Conservation (phyloP, 371 early-diverging fungal genomes). For the Cladochytrium tenue region DNA sequence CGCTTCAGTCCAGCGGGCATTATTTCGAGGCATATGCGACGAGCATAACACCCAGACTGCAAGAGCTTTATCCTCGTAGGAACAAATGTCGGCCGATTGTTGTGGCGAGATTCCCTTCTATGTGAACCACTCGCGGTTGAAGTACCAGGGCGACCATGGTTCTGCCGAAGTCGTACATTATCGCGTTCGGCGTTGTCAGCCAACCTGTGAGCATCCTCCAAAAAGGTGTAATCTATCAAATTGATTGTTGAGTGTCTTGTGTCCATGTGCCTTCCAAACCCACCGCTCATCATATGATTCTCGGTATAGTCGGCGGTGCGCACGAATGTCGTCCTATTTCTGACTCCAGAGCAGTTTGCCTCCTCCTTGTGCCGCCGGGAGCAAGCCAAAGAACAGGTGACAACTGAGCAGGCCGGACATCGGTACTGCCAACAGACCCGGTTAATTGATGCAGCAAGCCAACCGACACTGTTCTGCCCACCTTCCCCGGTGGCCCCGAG, state of each 20-base stretch:
- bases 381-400: conserved; percentile 68
- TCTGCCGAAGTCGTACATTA: conserved; percentile 2
- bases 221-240: conserved; percentile 20
- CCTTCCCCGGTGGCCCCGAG: no score
- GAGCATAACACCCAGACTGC: neutral
- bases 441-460: no score
- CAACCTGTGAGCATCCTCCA: conserved; percentile 27
- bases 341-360: conserved; percentile 61
- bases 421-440: no score
- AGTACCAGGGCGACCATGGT: neutral
- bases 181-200: conserved; percentile 32
- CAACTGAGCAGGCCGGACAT: conserved; percentile 66
- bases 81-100: neutral
- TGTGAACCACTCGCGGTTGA: no score
- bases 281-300: conserved; percentile 68
- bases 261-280: neutral
- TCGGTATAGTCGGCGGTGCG: conserved; percentile 55
- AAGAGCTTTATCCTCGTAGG: neutral
- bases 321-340: conserved; percentile 65
- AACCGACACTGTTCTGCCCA: no score
- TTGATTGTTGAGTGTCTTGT: neutral
- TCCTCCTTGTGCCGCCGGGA: conserved; percentile 64
- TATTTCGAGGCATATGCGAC: neutral
- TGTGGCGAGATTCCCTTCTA: neutral
- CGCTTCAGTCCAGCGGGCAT: neutral